Percentiles rank a stretch among this genome's conserved stretches.
These are phyloP conservation scores for Lasiodiplodia theobromae DNA, from an alignment of 2,329 filamentous ascomycete species.

Conservation along the genomic window DNA sequence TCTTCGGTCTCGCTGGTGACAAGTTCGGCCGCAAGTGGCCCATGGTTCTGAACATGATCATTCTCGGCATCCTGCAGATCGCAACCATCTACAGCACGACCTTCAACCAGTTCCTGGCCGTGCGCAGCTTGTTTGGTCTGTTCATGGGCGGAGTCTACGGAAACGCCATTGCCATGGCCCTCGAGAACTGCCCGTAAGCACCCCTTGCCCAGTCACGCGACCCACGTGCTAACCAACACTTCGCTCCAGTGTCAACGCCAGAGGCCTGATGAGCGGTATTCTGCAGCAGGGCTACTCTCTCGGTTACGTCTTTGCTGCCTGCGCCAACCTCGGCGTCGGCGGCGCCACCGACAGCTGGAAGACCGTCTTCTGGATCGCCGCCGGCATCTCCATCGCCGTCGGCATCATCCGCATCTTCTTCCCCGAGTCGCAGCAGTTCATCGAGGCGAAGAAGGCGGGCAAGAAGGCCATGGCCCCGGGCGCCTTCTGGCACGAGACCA, in stretches of 20 bases:
- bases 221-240: conserved; percentile 32
- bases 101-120: conserved; percentile 77
- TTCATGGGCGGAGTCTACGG: conserved; percentile 86
- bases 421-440: conserved; percentile 78
- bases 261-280: conserved; percentile 83
- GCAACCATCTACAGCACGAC: conserved; percentile 79
- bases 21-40: conserved; percentile 84
- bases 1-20: conserved; percentile 80
- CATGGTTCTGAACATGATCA: conserved; percentile 80
- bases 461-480: conserved; percentile 55
- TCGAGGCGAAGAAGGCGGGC: conserved; percentile 69
- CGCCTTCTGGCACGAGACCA: conserved; percentile 73
- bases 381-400: conserved; percentile 71
- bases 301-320: conserved; percentile 80
- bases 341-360: conserved; percentile 72
- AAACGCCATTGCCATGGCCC: conserved; percentile 78
- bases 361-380: conserved; percentile 76
- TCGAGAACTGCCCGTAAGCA: conserved; percentile 73
- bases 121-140: conserved; percentile 75
- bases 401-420: conserved; percentile 72
- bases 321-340: conserved; percentile 76
- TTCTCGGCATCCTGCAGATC: conserved; percentile 74
- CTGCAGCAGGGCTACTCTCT: conserved; percentile 83
- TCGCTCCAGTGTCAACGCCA: conserved; percentile 58
- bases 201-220: neutral